Evolutionary conservation across 306 rosid genomes (phyloP).

Genomic region (Vigna angularis): DNA sequence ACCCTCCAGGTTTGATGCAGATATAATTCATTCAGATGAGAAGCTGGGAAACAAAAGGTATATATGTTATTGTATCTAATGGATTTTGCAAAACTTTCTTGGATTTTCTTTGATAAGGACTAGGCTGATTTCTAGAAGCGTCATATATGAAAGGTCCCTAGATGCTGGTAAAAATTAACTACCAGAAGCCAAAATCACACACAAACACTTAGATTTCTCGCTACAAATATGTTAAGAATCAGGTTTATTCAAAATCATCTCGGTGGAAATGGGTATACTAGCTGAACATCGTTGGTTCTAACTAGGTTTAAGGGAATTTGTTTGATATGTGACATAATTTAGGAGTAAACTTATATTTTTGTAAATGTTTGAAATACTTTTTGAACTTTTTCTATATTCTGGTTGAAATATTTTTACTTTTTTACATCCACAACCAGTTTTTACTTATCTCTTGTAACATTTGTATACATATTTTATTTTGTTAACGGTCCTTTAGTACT

Average conservation of each 20-base stretch:
- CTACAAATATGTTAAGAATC: neutral
- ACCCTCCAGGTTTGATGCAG: constrained; percentile 26
- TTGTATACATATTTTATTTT: no score
- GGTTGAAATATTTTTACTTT: neutral
- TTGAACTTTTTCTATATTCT: neutral
- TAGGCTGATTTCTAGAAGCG: neutral
- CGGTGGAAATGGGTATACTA: neutral
- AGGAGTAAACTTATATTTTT: constrained; percentile 5
- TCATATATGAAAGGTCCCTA: constrained; percentile 9
- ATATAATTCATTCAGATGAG: constrained; percentile 20
- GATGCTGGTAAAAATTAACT: constrained; percentile 23
- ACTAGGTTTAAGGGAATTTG: constrained; percentile 27
- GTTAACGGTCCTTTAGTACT: no score
- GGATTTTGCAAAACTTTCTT: constrained; percentile 23
- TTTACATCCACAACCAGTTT: neutral
- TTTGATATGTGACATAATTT: constrained; percentile 1
- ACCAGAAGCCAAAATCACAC: constrained; percentile 10
- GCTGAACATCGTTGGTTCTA: neutral
- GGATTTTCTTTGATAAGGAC: constrained; percentile 10
- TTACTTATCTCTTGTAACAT: neutral
- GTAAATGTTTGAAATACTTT: constrained; percentile 18
- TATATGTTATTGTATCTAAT: constrained; percentile 18
- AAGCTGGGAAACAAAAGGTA: constrained; percentile 6
- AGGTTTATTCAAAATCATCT: neutral
- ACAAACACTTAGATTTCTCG: neutral